Evolutionary conservation across 345 rosid genomes (phyloP).

Genomic region (Acer yangbiense): DNA sequence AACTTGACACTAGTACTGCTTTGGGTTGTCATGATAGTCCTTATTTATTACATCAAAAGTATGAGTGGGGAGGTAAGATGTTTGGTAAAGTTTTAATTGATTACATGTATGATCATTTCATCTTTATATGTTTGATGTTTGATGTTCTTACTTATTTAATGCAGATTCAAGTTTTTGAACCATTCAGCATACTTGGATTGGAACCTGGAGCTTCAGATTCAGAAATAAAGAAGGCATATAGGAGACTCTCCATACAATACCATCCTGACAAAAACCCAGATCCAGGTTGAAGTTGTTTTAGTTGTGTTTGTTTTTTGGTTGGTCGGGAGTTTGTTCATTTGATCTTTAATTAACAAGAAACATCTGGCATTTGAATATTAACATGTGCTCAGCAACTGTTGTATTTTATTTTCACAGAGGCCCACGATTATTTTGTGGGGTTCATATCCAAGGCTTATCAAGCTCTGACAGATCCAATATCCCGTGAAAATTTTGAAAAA

Average conservation of each 20-base stretch:
- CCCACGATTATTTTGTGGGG: slow-evolving; percentile 82
- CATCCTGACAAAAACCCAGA: slow-evolving; percentile 99
- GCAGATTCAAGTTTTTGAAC: slow-evolving; percentile 92
- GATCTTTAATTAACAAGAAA: slow-evolving; percentile 14
- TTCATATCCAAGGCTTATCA: slow-evolving; percentile 95
- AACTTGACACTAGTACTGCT: slow-evolving; percentile 84
- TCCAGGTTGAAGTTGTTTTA: slow-evolving; percentile 73
- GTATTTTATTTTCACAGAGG: slow-evolving; percentile 55
- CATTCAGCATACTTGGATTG: slow-evolving; percentile 80
- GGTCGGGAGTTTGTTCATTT: neutral
- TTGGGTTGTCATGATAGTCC: slow-evolving; percentile 86
- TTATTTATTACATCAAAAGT: slow-evolving; percentile 82
- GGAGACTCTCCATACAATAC: slow-evolving; percentile 85
- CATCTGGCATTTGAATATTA: slow-evolving; percentile 6
- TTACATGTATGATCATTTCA: neutral
- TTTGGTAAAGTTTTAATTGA: slow-evolving; percentile 2
- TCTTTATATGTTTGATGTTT: neutral
- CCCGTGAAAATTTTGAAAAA: slow-evolving; percentile 96
- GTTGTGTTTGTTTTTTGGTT: slow-evolving; percentile 18
- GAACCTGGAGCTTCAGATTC: slow-evolving; percentile 81
- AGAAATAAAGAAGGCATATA: slow-evolving; percentile 87
- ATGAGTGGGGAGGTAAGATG: slow-evolving; percentile 78
- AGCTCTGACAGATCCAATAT: slow-evolving; percentile 88
- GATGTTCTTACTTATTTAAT: slow-evolving; percentile 13
- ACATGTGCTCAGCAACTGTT: slow-evolving; percentile 14